These are phyloP conservation scores for Mycena haematopus DNA, from an alignment of 768 basidiomycete genomes.

Conservation along the genomic window DNA sequence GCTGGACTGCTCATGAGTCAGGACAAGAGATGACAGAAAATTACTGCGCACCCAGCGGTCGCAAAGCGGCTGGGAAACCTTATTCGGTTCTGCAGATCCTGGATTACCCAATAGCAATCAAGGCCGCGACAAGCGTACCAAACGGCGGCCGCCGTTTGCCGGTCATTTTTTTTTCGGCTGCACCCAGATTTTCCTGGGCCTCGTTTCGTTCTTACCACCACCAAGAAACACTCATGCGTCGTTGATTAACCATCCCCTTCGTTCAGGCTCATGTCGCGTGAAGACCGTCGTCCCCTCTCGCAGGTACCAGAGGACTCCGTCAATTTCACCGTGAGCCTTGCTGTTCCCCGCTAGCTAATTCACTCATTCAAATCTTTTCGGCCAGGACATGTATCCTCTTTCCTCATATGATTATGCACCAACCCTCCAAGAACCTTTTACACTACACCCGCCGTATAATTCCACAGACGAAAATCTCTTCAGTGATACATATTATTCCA, in stretches of 20 bases:
- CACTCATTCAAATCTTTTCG: neutral
- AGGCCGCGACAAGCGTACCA: neutral
- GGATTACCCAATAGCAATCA: too few relatives aligned
- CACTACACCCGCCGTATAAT: slow-evolving; percentile 23
- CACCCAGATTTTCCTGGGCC: neutral
- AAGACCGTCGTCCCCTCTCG: slow-evolving; percentile 31
- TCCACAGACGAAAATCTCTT: slow-evolving; percentile 11
- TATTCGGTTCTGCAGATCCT: too few relatives aligned
- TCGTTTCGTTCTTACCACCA: slow-evolving; percentile 19
- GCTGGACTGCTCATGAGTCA: too few relatives aligned
- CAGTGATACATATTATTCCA: slow-evolving; percentile 18
- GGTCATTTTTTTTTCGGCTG: slow-evolving; percentile 3
- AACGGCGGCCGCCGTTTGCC: neutral
- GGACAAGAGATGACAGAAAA: too few relatives aligned
- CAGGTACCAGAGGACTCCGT: slow-evolving; percentile 31
- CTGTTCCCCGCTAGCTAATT: neutral
- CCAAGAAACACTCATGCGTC: slow-evolving; percentile 3
- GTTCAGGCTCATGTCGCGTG: slow-evolving; percentile 23
- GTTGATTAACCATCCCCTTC: slow-evolving; percentile 8
- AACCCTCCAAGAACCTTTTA: slow-evolving; percentile 14
- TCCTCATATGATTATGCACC: slow-evolving; percentile 1
- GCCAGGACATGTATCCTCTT: slow-evolving; percentile 23
- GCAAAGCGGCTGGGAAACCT: too few relatives aligned
- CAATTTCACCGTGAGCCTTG: slow-evolving; percentile 16
- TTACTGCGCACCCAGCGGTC: too few relatives aligned